A percentile compares a stretch with the other conserved stretches of the same genome.
phyloP scores from a whole-genome alignment of 179 eudicot species.

The Dionaea muscipula region DNA sequence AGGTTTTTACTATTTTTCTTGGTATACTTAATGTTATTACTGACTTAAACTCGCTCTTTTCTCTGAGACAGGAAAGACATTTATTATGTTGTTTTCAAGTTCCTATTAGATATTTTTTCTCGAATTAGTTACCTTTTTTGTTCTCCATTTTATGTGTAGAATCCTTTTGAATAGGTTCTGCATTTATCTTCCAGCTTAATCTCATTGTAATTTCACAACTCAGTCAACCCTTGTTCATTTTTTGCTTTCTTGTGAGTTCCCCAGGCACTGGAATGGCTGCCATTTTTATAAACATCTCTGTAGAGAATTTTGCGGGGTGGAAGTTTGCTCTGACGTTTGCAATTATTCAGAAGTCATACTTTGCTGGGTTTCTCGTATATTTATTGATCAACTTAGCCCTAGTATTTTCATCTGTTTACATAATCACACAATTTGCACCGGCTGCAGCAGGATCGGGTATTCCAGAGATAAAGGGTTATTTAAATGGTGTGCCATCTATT shows the following conservation, averaged over 20 bases:
- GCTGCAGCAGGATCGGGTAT: constrained; percentile 98
- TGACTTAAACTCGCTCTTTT: too few relatives aligned
- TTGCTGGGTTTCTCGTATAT: constrained; percentile 75
- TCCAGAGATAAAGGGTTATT: constrained; percentile 95
- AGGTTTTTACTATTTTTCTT: too few relatives aligned
- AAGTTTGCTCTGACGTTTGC: constrained; percentile 75
- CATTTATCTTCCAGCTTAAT: neutral
- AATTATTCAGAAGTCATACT: constrained; percentile 77
- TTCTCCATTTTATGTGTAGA: too few relatives aligned
- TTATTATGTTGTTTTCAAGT: too few relatives aligned
- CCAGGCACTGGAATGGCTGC: constrained; percentile 97
- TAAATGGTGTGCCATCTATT: constrained; percentile 54
- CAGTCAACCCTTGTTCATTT: neutral
- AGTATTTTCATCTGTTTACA: constrained; percentile 80
- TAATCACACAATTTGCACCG: constrained; percentile 80
- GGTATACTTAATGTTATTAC: too few relatives aligned
- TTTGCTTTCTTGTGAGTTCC: neutral
- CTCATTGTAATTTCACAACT: neutral
- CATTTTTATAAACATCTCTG: constrained; percentile 80
- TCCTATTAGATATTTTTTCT: too few relatives aligned
- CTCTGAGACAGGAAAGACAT: too few relatives aligned
- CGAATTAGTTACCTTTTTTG: too few relatives aligned
- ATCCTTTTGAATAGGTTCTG: neutral
- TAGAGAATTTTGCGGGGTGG: constrained; percentile 99
- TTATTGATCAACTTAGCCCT: constrained; percentile 64